These are phyloP conservation scores for Alternaria burnsii DNA, from an alignment of 2,329 filamentous ascomycete species.

Conservation along the genomic window DNA sequence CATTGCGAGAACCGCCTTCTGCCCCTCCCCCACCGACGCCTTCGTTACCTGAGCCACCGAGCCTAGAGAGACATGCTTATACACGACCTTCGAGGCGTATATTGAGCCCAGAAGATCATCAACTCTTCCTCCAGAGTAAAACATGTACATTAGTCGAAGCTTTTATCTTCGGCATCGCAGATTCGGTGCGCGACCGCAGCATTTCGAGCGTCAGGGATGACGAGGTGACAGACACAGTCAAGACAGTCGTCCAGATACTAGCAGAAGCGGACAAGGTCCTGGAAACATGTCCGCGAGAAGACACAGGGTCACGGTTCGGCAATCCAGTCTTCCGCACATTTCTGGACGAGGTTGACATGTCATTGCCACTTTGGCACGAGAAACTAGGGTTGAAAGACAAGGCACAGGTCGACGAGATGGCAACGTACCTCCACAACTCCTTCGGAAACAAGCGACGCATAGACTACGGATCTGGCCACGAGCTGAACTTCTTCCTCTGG, in stretches of 20 bases:
- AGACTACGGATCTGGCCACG: slow-evolving; percentile 96
- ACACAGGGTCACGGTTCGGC: slow-evolving; percentile 91
- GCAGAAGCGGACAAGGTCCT: slow-evolving; percentile 74
- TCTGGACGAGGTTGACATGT: slow-evolving; percentile 68
- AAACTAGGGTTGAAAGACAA: slow-evolving; percentile 63
- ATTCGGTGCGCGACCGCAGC: slow-evolving; percentile 76
- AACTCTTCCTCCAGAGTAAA: slow-evolving; percentile 79
- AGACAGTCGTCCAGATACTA: slow-evolving; percentile 73
- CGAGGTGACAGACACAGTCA: slow-evolving; percentile 68
- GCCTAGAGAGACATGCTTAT: slow-evolving; percentile 68
- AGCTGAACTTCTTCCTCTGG: slow-evolving; percentile 97
- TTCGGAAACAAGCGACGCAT: slow-evolving; percentile 84
- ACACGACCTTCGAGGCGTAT: slow-evolving; percentile 78
- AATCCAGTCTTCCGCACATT: slow-evolving; percentile 90
- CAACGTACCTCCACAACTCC: slow-evolving; percentile 80
- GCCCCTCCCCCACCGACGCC: slow-evolving; percentile 78
- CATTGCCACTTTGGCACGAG: slow-evolving; percentile 69
- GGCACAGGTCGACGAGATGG: slow-evolving; percentile 72
- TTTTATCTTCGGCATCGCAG: slow-evolving; percentile 87
- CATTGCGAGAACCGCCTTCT: slow-evolving; percentile 31
- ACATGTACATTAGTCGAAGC: slow-evolving; percentile 79
- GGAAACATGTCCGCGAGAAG: slow-evolving; percentile 76
- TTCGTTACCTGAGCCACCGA: slow-evolving; percentile 72
- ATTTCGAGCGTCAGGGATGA: slow-evolving; percentile 68
- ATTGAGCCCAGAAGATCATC: slow-evolving; percentile 79